A percentile compares a stretch with the other conserved stretches of the same genome.
These are phyloP conservation scores for Apiotrichum akiyoshidainum DNA, from an alignment of 1,284 basidiomycete genomes.

Conservation along the genomic window DNA sequence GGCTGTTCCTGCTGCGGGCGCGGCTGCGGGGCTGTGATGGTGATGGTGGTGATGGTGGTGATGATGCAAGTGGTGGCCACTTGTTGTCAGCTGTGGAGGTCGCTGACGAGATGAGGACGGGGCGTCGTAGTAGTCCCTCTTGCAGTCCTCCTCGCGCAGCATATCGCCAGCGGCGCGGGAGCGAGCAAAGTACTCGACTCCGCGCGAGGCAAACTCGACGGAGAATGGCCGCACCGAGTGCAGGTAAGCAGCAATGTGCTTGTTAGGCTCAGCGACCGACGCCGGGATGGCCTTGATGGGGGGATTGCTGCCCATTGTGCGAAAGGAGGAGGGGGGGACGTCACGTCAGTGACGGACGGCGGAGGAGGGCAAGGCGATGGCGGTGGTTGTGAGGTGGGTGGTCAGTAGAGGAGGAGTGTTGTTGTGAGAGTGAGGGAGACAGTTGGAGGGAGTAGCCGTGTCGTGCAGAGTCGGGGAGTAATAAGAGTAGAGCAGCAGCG, in stretches of 20 bases:
- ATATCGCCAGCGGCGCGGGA: constrained; percentile 36
- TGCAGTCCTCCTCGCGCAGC: constrained; percentile 28
- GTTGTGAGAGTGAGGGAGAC: too few species aligned
- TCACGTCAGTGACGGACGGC: too few species aligned
- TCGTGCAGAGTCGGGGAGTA: too few species aligned
- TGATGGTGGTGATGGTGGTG: neutral
- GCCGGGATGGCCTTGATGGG: constrained; percentile 16
- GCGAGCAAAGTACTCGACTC: constrained; percentile 43
- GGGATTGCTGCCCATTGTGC: constrained; percentile 20
- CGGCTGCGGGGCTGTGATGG: neutral
- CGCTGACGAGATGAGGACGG: constrained; percentile 1
- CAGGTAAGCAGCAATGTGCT: constrained; percentile 17
- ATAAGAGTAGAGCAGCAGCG: too few species aligned
- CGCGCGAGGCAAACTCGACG: constrained; percentile 5
- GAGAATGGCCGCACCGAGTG: constrained; percentile 5
- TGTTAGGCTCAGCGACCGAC: constrained; percentile 13
- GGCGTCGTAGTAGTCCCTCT: constrained; percentile 8
- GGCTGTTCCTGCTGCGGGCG: neutral
- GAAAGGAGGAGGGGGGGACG: too few species aligned
- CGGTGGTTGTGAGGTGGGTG: neutral
- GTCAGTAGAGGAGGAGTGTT: too few species aligned
- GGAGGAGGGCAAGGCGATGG: neutral
- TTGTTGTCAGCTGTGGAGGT: neutral
- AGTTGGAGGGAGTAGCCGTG: too few species aligned
- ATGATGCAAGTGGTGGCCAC: neutral